Conservation (phyloP, 768 basidiomycete genomes). For the Clathrus columnatus region DNA sequence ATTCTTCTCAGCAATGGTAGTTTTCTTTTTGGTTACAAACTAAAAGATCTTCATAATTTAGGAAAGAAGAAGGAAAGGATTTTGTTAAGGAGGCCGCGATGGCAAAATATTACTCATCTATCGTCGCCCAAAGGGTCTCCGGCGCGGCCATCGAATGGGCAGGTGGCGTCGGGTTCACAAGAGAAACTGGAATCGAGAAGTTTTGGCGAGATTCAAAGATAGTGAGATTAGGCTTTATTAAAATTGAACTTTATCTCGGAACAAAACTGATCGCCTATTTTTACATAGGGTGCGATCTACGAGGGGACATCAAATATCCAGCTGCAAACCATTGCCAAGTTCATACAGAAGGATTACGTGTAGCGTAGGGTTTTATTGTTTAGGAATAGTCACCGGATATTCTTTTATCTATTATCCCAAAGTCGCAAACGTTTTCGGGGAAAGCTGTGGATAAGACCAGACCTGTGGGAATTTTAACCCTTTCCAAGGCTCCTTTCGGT, state of each 20-base stretch:
- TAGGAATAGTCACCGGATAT: not conserved
- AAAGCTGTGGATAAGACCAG: not conserved
- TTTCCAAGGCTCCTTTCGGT: not conserved
- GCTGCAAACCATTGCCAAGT: conserved; percentile 89
- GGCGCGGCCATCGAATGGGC: conserved; percentile 95
- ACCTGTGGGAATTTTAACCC: not conserved
- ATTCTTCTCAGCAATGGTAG: not conserved
- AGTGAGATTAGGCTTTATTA: conserved; percentile 36
- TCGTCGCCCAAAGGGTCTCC: conserved; percentile 80
- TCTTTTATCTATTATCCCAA: not conserved
- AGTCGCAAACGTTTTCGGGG: not conserved
- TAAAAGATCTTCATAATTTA: not conserved
- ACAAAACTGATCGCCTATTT: not conserved
- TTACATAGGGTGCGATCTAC: conserved; percentile 71
- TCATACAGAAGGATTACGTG: conserved; percentile 73
- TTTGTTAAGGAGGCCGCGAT: conserved; percentile 96
- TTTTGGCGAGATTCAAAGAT: conserved; percentile 96
- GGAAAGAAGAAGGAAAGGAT: conserved; percentile 75
- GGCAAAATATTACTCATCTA: conserved; percentile 91
- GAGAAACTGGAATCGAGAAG: conserved; percentile 95
- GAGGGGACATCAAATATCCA: conserved; percentile 99
- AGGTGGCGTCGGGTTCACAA: conserved; percentile 86
- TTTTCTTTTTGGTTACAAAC: too few relatives aligned
- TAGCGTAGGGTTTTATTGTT: not conserved
- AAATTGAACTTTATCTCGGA: not conserved